Conservation (phyloP, 139 green algal genomes). For the Coelastrella sp. region DNA sequence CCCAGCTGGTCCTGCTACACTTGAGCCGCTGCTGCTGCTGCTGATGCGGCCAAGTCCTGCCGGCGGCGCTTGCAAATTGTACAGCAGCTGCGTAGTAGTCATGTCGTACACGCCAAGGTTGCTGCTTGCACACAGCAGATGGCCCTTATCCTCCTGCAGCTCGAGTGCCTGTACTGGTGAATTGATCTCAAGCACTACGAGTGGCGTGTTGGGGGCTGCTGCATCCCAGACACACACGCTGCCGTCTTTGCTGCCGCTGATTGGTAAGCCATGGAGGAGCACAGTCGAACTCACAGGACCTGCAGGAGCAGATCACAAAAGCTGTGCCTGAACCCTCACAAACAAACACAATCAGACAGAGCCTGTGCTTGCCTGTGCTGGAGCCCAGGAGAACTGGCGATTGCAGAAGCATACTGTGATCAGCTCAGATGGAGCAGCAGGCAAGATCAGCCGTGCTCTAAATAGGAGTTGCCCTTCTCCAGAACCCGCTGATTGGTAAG, state of each 20-base stretch:
- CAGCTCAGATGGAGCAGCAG: too few relatives aligned
- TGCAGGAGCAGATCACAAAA: not conserved
- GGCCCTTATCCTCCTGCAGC: slow-evolving; percentile 48
- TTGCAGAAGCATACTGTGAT: too few relatives aligned
- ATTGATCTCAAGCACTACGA: slow-evolving; percentile 56
- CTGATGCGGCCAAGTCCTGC: slow-evolving; percentile 2
- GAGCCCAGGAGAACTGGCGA: too few relatives aligned
- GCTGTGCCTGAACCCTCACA: too few relatives aligned
- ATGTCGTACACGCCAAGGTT: slow-evolving; percentile 59
- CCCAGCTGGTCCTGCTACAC: too few relatives aligned
- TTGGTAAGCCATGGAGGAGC: slow-evolving; percentile 53
- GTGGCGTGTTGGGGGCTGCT: slow-evolving; percentile 11
- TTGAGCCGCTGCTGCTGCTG: slow-evolving; percentile 10
- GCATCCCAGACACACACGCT: slow-evolving; percentile 63
- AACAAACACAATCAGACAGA: too few relatives aligned
- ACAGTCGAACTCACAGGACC: slow-evolving; percentile 43
- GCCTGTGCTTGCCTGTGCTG: too few relatives aligned
- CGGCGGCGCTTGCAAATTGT: slow-evolving; percentile 22
- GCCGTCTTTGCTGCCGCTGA: slow-evolving; percentile 58
- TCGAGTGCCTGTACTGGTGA: slow-evolving; percentile 46
- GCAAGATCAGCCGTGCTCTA: too few relatives aligned
- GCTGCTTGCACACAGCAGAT: slow-evolving; percentile 41
- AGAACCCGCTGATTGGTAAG: slow-evolving; percentile 57
- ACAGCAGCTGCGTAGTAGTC: slow-evolving; percentile 48
- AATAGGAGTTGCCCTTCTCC: too few relatives aligned